Evolutionary conservation across 2,329 filamentous ascomycete genomes (phyloP), one percentile per base, ranked within the genome.

Genomic region (Phyllosticta capitalensis): DNA sequence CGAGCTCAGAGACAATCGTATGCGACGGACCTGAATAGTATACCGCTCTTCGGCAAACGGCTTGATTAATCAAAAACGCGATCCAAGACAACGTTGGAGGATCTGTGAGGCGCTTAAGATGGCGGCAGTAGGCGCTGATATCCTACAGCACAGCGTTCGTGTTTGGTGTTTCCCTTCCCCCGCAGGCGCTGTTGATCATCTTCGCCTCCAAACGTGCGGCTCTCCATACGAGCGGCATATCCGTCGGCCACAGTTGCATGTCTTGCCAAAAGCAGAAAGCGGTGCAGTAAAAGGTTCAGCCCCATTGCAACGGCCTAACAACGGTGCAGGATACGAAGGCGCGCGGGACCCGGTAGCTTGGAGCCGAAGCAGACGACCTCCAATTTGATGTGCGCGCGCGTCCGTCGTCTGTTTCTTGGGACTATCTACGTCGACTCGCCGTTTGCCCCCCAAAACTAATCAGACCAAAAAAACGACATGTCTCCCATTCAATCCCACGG

Each of bases 211-310:
- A n/a, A 20, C 30, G 28, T 33, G 24, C 24, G 22, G 51, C 26
- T 26, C 14, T 26, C 52, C 54, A 59, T 54, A 59, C 56, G 56
- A 59, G 56, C 56, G 38, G n/a, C 14, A 17, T 45, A 45, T 14
- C 38, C 38, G 17, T 54, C 52, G 49, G 51, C 51, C 56, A 52
- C 56, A 22, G 56, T 59, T 59, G 56, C 56, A 54, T 59, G 56
- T 59, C 56, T 50, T 59, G 56, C 56, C 56, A 30, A 54, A 59
- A 54, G 51, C 56, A 59, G 56, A 50, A 51, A 33, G 38, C 33
- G 33, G 30, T 59, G 56, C 56, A 59, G 56, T 45, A n/a, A n/a
- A 45, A 45, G 38, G 38, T 45, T 45, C 38, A 45, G 38, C 38
- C 33, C 38, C 38, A 45, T 45, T n/a, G 38, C 3, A 45, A 45